Evolutionary conservation across 2,329 filamentous ascomycete genomes (phyloP), one percentile per base, ranked within the genome.

Genomic region (Penicillium brasilianum): DNA sequence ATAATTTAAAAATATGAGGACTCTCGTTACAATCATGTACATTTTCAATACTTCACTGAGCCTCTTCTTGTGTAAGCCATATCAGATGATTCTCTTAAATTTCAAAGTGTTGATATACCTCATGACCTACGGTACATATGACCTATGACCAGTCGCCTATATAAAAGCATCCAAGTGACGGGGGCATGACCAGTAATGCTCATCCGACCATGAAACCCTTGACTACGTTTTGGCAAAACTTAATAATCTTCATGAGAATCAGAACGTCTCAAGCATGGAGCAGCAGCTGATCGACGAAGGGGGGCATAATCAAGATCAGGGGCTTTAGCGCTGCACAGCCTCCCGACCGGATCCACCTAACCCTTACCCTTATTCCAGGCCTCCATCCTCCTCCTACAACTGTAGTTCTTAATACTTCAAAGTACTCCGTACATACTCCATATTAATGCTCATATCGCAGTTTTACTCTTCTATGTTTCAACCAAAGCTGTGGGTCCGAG

Each of bases 281-380:
- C 25, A 8, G 13, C 28, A 36, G 16, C 32, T 51, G 62, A 64
- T 64, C 62, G 51, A 46, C 59, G 44, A 43, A 22, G 30, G 30
- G 41, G 20, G 43, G 3, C 36, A 36, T 22, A 39, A 25, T 51
- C 37, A 32, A 32, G 57, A 62, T 64, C 61, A 41, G 55, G 51
- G 28, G 59, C 61, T 62, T 49, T 41, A 49, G 46, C 50, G 37
- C 39, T 63, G 64, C 64, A 66, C 64, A 65, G 64, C 64, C 64
- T 60, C 60, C 30, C 37, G 30, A 14, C 2, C 55, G 58, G 14
- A 51, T 10, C 25, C 14, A 30, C 36, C 50, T 10, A n/a, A 22
- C 37, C 14, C 34, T 25, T 22, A 34, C 28, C 32, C 32, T 22
- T n/a, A 39, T 39, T 16, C 48, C 28, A 48, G 37, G n/a, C 37